Evolutionary conservation across 345 rosid species (phyloP).

Genomic region (Adansonia digitata): DNA sequence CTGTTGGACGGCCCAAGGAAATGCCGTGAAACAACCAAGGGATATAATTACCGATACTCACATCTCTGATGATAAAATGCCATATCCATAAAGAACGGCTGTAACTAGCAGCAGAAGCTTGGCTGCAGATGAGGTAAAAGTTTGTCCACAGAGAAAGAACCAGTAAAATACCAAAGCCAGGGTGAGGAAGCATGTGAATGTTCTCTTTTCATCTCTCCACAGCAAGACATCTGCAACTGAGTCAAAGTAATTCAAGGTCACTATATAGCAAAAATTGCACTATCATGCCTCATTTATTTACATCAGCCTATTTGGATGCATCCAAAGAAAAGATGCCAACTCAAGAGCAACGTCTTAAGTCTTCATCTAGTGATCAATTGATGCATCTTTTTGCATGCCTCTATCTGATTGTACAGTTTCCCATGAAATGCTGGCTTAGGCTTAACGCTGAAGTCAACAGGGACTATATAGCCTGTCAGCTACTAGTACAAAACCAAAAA

Average conservation of each 20-base stretch:
- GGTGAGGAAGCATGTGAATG: conserved; percentile 55
- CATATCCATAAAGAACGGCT: conserved; percentile 46
- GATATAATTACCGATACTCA: conserved; percentile 35
- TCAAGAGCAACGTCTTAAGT: neutral
- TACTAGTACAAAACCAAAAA: neutral
- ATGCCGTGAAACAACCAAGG: neutral
- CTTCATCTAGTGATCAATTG: neutral
- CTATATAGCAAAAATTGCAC: conserved; percentile 2
- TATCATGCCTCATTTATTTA: neutral
- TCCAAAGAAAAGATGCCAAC: neutral
- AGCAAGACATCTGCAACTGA: conserved; percentile 85
- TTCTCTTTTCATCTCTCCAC: conserved; percentile 89
- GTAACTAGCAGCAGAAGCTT: conserved; percentile 53
- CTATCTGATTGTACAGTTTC: neutral
- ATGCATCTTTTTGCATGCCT: neutral
- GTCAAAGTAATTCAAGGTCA: conserved; percentile 21
- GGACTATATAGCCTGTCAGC: neutral
- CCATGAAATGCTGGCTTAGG: neutral
- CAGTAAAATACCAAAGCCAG: conserved; percentile 59
- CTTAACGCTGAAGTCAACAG: neutral
- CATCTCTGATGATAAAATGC: conserved; percentile 48
- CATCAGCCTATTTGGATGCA: neutral
- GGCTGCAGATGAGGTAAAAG: conserved; percentile 65
- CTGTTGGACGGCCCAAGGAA: neutral
- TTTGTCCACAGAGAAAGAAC: conserved; percentile 69